Percentiles rank a stretch among this genome's conserved stretches.
These are phyloP conservation scores for Cercospora sesami DNA, from an alignment of 2,329 filamentous ascomycete species.

Conservation along the genomic window DNA sequence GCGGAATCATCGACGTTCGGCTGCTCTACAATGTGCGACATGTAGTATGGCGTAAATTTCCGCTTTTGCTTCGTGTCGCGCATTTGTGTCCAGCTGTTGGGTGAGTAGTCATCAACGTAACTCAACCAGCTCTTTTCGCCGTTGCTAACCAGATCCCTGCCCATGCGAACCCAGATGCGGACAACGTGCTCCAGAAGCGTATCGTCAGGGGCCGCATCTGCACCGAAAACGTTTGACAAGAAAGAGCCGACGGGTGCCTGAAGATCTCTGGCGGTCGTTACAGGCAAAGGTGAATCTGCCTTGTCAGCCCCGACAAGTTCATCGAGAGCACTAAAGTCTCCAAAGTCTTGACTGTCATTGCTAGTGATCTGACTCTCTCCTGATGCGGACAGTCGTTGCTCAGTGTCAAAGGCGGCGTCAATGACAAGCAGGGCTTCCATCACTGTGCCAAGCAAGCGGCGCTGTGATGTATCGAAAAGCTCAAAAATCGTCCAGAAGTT, in stretches of 20 bases:
- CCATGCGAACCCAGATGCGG: constrained; percentile 57
- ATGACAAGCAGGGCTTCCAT: constrained; percentile 53
- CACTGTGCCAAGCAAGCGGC: constrained; percentile 48
- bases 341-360: constrained; percentile 66
- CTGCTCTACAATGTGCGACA: constrained; percentile 44
- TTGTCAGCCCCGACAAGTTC: constrained; percentile 36
- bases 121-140: constrained; percentile 53
- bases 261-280: constrained; percentile 40
- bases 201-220: constrained; percentile 58
- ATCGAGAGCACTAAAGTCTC: constrained; percentile 58
- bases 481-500: constrained; percentile 48
- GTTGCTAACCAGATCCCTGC: constrained; percentile 49
- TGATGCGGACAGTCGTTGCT: constrained; percentile 24
- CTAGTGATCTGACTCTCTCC: constrained; percentile 41
- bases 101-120: constrained; percentile 57
- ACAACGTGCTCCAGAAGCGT: constrained; percentile 53
- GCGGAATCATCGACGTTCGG: constrained; percentile 49
- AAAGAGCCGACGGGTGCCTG: constrained; percentile 55
- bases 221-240: constrained; percentile 62
- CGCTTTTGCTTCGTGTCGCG: constrained; percentile 48
- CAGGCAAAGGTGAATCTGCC: not conserved
- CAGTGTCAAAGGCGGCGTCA: constrained; percentile 41
- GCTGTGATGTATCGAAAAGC: constrained; percentile 51
- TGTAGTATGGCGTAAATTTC: constrained; percentile 49
- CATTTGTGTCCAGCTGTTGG: constrained; percentile 52